Evolutionary conservation across 768 basidiomycete species (phyloP), one percentile per base, ranked within the genome.

Genomic region (Thelephora ganbajun): DNA sequence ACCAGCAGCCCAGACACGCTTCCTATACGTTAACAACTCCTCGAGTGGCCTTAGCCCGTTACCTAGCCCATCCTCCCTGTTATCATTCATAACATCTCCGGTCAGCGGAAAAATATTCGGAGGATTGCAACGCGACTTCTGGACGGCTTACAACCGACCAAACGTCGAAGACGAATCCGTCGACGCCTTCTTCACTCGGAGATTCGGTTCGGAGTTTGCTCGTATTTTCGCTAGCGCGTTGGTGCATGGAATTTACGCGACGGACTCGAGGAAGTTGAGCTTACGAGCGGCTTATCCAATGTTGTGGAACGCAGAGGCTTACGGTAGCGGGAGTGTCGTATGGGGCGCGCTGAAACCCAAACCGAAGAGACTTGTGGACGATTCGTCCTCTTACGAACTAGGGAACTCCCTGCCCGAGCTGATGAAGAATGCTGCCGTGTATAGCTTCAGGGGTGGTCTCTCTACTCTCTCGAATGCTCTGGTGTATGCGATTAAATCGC

Each of bases 211-310:
- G 5, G 62, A 69, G 2, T 75, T 93, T 54, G 89, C 93, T 1
- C 73, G 78, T 13, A 71, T 74, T 2, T 71, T 97, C 47, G 84
- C 36, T 58, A 88, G 72, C 33, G 83, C 93, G 0, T 66, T 96
- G 49, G 77, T 91, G 1, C 93, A 96, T 57, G 94, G 94, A 0
- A 85, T 98, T 48, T 97, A 97, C 59, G 91, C 90, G 1, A 77
- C 89, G 0, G 90, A 94, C 56, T 76, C 91, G 2, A 66, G 84
- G 2, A 56, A 66, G 35, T 63, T 98, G 14, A 88, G 86, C 50
- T 68, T 90, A 2, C 74, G 81, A 2, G 72, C 89, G 2, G 76
- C 88, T 1, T 89, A 96, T 57, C 83, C 87, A 0, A 65, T 68
- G 2, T 53, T 96, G 46, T 84, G 78, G 74, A 73, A 80, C 0